Evolutionary conservation across 208 protist species (phyloP), one percentile per base, ranked within the genome.

Genomic region (Acanthamoeba rhysodes): DNA sequence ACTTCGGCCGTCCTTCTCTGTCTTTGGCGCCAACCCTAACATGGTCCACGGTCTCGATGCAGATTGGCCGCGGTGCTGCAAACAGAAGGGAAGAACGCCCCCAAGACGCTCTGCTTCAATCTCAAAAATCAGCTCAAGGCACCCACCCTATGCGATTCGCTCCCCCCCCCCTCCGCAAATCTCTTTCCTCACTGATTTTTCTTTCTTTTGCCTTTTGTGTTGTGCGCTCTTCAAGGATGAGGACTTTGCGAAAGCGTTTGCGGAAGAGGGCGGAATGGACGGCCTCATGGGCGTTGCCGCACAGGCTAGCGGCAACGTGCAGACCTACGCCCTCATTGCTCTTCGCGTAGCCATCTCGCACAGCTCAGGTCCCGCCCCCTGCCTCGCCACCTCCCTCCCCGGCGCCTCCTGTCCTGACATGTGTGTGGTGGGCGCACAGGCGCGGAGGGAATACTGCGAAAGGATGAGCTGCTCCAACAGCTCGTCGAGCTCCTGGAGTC

Each of bases 251-350:
- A 29, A 37, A 10, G 68, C 18, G 41, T 94, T 94, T 62, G 64
- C n/a, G n/a, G 55, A 29, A 32, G 70, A 62, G 29, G 90, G 90
- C 29, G 90, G 90, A 48, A 53, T 94, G 59, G 64, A n/a, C 27
- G 62, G 41, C 27, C 74, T 94, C 50, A 24, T 94, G 34, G 50
- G 27, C 24, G 74, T 94, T 7, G 72, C 72, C 37, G 27, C 70
- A 16, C 64, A 68, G 29, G 12, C 70, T 1, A 66, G 68, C 3
- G 90, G 90, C 45, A 94, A 94, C 70, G 72, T 68, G 10, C 90
- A 94, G 29, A 68, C 90, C 16, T 94, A 94, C 34, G 64, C 90
- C 32, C 70, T 94, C 32, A 6, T 66, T 32, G 90, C 90, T 20
- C 68, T 94, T 29, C 90, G 90, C 8, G 90, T 48, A 12, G 90